Evolutionary conservation across 495 filamentous ascomycete species (phyloP).

Genomic region (Elasticomyces elasticus): DNA sequence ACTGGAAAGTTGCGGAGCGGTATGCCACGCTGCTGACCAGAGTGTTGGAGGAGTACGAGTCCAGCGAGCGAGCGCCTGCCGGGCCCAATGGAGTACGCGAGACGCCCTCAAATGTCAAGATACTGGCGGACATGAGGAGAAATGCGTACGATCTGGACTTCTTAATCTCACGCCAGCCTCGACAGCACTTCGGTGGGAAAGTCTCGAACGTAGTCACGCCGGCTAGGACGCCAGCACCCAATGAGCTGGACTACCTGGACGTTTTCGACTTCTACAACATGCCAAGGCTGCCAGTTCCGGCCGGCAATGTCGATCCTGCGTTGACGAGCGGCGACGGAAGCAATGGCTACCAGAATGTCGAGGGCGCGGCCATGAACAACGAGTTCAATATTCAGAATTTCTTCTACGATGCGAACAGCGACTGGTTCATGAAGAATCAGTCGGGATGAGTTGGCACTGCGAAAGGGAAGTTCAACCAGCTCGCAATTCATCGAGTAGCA

Average conservation of each 20-base stretch:
- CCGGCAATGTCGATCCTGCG: constrained; percentile 4
- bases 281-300: constrained; percentile 53
- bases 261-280: constrained; percentile 92
- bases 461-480: no score
- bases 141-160: constrained; percentile 81
- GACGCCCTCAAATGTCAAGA: constrained; percentile 71
- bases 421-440: constrained; percentile 42
- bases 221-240: constrained; percentile 53
- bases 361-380: constrained; percentile 22
- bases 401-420: constrained; percentile 53
- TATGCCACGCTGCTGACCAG: constrained; percentile 72
- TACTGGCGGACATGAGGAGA: constrained; percentile 79
- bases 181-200: constrained; percentile 38
- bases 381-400: constrained; percentile 59
- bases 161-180: constrained; percentile 72
- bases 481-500: no score
- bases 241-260: constrained; percentile 82
- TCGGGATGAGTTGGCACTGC: constrained; percentile 6
- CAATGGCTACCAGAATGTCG: constrained; percentile 13
- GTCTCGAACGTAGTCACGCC: constrained; percentile 24
- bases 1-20: constrained; percentile 75
- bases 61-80: constrained; percentile 54
- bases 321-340: constrained; percentile 11
- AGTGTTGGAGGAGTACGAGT: constrained; percentile 73
- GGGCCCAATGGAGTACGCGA: constrained; percentile 51